A percentile compares a stretch with the other conserved stretches of the same genome.
Evolutionary conservation across 805 yeast genomes (phyloP).

Genomic region (Lachancea fermentati): DNA sequence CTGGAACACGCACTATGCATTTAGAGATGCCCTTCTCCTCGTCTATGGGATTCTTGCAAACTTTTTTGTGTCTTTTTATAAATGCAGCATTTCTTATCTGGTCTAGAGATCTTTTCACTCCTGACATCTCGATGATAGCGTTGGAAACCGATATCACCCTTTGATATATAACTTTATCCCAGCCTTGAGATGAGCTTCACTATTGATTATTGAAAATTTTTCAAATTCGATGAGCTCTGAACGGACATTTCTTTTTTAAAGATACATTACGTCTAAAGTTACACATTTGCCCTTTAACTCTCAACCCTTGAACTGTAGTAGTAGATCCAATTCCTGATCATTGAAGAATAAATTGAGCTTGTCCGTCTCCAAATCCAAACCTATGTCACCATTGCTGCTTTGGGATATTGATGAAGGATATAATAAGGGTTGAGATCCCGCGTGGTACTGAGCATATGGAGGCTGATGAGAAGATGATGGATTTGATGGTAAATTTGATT

Average conservation of each 20-base stretch:
- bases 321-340: conserved; percentile 9
- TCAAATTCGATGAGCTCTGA: neutral
- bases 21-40: conserved; percentile 28
- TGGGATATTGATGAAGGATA: neutral
- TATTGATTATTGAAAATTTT: neutral
- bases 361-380: conserved; percentile 8
- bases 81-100: conserved; percentile 18
- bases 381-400: neutral
- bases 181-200: conserved; percentile 8
- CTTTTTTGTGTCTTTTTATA: conserved; percentile 27
- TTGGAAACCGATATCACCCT: neutral
- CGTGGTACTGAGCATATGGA: neutral
- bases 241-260: neutral
- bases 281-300: neutral
- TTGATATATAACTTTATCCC: neutral
- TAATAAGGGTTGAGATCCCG: neutral
- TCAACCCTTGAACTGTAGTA: conserved; percentile 6
- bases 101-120: conserved; percentile 24
- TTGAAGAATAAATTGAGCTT: conserved; percentile 8
- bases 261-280: neutral
- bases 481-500: neutral
- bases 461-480: neutral
- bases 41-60: conserved; percentile 25
- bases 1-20: conserved; percentile 31
- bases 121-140: conserved; percentile 1